A percentile compares a stretch with the other conserved stretches of the same genome.
phyloP scores from a whole-genome alignment of 805 yeast species.

The Candida hispaniensis region DNA sequence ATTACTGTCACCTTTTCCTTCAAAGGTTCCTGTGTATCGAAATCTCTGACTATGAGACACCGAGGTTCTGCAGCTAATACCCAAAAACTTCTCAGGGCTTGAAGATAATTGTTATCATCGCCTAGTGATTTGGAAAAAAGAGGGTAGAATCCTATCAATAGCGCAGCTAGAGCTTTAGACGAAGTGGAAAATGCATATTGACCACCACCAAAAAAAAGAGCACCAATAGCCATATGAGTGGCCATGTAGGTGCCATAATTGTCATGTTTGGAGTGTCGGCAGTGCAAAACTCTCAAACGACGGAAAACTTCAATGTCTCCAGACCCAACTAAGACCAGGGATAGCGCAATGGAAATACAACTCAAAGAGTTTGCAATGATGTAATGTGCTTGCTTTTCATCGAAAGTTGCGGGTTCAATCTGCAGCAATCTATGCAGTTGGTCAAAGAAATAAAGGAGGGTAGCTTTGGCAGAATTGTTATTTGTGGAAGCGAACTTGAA shows the following conservation, averaged over 20 bases:
- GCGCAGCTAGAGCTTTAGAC: constrained; percentile 53
- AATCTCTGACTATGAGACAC: constrained; percentile 68
- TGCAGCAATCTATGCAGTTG: constrained; percentile 36
- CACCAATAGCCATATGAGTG: constrained; percentile 72
- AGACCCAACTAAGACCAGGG: constrained; percentile 79
- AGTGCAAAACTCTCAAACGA: constrained; percentile 60
- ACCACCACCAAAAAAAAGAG: constrained; percentile 84
- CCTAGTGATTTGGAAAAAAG: constrained; percentile 39
- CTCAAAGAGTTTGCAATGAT: constrained; percentile 49
- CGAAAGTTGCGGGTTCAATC: constrained; percentile 40
- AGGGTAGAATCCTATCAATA: constrained; percentile 72
- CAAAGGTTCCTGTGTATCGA: constrained; percentile 46
- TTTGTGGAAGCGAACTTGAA: constrained; percentile 66
- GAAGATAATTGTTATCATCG: constrained; percentile 55
- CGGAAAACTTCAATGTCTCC: constrained; percentile 77
- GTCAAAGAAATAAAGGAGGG: constrained; percentile 47
- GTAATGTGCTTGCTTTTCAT: constrained; percentile 44
- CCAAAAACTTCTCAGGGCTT: constrained; percentile 87
- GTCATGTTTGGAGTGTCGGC: constrained; percentile 31
- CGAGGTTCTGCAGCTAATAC: constrained; percentile 70
- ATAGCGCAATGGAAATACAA: constrained; percentile 48
- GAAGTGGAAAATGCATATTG: constrained; percentile 67
- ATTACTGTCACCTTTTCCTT: constrained; percentile 36
- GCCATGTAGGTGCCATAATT: constrained; percentile 69
- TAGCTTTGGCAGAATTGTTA: constrained; percentile 41